Base-by-base conservation (phyloP, 345 rosid species). In the Pistacia integerrima region DNA sequence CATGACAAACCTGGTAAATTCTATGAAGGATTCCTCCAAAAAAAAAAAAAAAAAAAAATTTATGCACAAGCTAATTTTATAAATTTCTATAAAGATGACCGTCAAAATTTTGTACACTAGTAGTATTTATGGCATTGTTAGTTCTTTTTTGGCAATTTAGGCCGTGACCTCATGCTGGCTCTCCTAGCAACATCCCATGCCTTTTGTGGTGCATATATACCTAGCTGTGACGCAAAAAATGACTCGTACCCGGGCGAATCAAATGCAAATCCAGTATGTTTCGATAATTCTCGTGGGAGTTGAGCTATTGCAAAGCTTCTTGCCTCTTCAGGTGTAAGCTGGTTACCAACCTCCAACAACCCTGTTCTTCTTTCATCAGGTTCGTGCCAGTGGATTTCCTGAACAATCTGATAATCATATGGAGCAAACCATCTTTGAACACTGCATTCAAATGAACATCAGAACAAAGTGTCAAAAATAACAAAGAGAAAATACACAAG, bases 201-300 rank as follows among this genome's bases (percentile, higher is more conserved):
- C 87, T 91, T 97, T 44, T 92, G 98, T 1, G 98, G 98, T n/a
- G 95, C 98, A 75, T 83, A 80, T 5, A 93, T 65, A 62, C 99
- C 99, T 9, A 87, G 76, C 81, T 97, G 97, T 38, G 98, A 77
- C 13, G 99, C 99, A 20, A 97, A 97, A 85, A 97, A 97, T 35
- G 98, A 97, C 81, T 97, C 99, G 11, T 92, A 97, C 17, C 97
- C 99, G 3, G 99, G 99, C 1, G 99, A 97, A 76, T 94, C 99
- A 4, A 97, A 97, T 10, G 99, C 98, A 66, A 94, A 97, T 2
- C 99, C 99, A 14, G 93, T 94, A 82, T 97, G 97, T 78, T 76
- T 94, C 9, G 99, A 97, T 79, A 90, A 68, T 79, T 92, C 98
- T 57, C 97, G 82, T 4, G 99, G 98, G 70, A 97, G 92, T 80